phyloP scores from a whole-genome alignment of 2,329 filamentous ascomycete genomes.

The Zelopaecilomyces penicillatus region DNA sequence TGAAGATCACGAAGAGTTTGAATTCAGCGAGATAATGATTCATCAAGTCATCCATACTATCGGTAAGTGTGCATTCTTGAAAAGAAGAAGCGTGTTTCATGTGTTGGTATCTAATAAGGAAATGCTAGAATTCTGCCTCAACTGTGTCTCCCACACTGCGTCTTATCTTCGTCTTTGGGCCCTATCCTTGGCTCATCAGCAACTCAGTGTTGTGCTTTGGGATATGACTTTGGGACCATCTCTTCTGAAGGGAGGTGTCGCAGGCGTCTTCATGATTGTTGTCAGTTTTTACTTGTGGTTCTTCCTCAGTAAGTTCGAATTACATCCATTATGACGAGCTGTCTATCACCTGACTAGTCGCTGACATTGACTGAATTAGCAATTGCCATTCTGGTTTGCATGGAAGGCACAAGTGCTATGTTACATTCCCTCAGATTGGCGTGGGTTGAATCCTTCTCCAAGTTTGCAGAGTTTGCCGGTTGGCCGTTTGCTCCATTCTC shows the following conservation, averaged over 20 bases:
- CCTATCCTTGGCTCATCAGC: slow-evolving; percentile 91
- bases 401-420: slow-evolving; percentile 97
- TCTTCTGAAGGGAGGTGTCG: slow-evolving; percentile 55
- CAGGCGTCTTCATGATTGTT: slow-evolving; percentile 74
- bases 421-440: slow-evolving; percentile 84
- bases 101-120: slow-evolving; percentile 19
- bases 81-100: not conserved
- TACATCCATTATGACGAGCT: not conserved
- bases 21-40: slow-evolving; percentile 96
- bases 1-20: slow-evolving; percentile 91
- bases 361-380: slow-evolving; percentile 24
- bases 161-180: slow-evolving; percentile 99
- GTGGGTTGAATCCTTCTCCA: slow-evolving; percentile 97
- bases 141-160: slow-evolving; percentile 97
- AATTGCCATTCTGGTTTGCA: slow-evolving; percentile 67
- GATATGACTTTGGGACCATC: slow-evolving; percentile 83
- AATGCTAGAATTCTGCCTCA: slow-evolving; percentile 82
- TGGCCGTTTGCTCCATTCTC: slow-evolving; percentile 84
- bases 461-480: slow-evolving; percentile 89
- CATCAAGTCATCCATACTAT: slow-evolving; percentile 99
- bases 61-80: slow-evolving; percentile 47
- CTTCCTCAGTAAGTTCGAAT: slow-evolving; percentile 48
- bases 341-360: not conserved
- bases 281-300: slow-evolving; percentile 86
- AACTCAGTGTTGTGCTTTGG: slow-evolving; percentile 94